phyloP scores from a whole-genome alignment of 805 yeast species.

The Myxozyma nipponensis region DNA sequence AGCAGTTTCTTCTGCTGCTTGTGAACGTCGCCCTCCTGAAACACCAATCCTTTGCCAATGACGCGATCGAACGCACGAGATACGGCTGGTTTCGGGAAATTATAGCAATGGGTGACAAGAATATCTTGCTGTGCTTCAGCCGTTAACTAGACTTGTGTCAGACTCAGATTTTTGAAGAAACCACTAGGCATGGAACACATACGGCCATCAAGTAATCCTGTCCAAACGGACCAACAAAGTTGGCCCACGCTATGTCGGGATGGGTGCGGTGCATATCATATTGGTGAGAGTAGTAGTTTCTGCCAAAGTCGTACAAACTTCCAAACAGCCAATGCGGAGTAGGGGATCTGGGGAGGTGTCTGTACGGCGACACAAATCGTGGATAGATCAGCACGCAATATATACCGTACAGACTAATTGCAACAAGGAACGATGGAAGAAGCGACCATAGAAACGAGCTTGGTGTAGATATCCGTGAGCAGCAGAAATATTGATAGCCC shows the following conservation, averaged over 20 bases:
- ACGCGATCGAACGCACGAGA: slow-evolving; percentile 6
- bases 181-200: neutral
- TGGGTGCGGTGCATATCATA: slow-evolving; percentile 3
- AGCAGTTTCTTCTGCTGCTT: slow-evolving; percentile 11
- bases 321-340: slow-evolving; percentile 14
- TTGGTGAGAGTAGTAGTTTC: slow-evolving; percentile 7
- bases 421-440: neutral
- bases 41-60: slow-evolving; percentile 20
- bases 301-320: slow-evolving; percentile 8
- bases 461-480: neutral
- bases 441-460: no score
- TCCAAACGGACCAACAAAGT: slow-evolving; percentile 6
- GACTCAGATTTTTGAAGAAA: neutral
- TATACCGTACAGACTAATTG: neutral
- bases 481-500: neutral
- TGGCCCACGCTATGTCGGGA: slow-evolving; percentile 8
- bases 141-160: slow-evolving; percentile 1
- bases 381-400: slow-evolving; percentile 15
- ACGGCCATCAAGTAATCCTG: slow-evolving; percentile 10
- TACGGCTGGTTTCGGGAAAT: slow-evolving; percentile 12
- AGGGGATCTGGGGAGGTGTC: slow-evolving; percentile 8
- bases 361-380: slow-evolving; percentile 10
- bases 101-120: slow-evolving; percentile 9
- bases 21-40: slow-evolving; percentile 22
- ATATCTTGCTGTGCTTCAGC: slow-evolving; percentile 11